Conservation (phyloP, 2,329 filamentous ascomycete species). For the Penicillium sp. region DNA sequence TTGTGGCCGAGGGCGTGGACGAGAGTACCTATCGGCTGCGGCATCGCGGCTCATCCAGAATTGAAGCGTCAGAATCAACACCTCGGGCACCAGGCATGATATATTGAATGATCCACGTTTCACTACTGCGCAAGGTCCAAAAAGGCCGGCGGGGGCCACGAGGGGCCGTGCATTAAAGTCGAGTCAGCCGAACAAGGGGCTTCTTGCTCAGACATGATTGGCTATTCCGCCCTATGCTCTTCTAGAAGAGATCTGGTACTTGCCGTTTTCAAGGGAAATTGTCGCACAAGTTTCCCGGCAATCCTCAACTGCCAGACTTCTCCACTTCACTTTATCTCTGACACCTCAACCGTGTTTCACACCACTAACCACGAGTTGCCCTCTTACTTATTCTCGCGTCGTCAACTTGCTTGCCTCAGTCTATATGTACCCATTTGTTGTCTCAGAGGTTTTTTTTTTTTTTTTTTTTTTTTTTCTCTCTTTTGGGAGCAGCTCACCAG, state of each 20-base stretch:
- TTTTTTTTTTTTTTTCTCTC: too few relatives aligned
- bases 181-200: neutral
- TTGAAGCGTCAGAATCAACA: neutral
- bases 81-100: neutral
- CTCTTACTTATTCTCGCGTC: neutral
- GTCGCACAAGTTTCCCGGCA: neutral
- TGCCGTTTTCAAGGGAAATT: neutral
- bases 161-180: constrained; percentile 1
- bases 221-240: neutral
- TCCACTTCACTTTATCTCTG: constrained; percentile 10
- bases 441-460: too few relatives aligned
- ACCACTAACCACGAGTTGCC: neutral
- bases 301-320: constrained; percentile 3
- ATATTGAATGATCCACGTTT: neutral
- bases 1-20: constrained; percentile 19
- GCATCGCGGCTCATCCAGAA: constrained; percentile 5
- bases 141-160: too few relatives aligned
- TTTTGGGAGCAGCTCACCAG: neutral
- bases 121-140: too few relatives aligned
- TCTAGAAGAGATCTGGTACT: neutral
- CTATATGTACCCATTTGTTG: neutral
- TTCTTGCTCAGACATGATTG: neutral
- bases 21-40: constrained; percentile 7
- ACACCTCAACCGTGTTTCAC: constrained; percentile 15
- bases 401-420: neutral